Evolutionary conservation across 345 rosid genomes (phyloP), one percentile per base, ranked within the genome.

Genomic region (Ricinus communis): DNA sequence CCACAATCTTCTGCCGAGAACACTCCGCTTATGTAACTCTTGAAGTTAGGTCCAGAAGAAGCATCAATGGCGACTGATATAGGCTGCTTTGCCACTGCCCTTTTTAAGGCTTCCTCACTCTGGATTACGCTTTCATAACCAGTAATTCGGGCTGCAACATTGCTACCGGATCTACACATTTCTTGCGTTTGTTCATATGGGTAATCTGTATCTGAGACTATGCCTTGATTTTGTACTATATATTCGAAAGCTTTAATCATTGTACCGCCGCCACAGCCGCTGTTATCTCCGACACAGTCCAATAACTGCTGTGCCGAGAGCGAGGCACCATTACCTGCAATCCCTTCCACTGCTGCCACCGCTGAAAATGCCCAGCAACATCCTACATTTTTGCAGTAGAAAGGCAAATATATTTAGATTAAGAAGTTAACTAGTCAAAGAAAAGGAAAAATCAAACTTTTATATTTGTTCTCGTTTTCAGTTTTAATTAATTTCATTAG

Each of bases 351-450:
- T 3, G 62, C 62, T 28, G 62, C 33, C 62, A 57, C 62, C 1
- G 40, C 40, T 1, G 62, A 57, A 57, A 57, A 57, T 57, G 62
- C 62, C 62, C 62, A 57, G 40, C 62, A 57, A 30, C 40, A 57
- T 19, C 62, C 62, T 57, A 21, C 2, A 27, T 13, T 22, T 55
- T 1, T 43, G 47, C 47, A 33, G 2, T 33, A 6, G 7, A 43
- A 43, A 43, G 8, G 47, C 11, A 43, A 9, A 33, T 33, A 2
- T 33, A 33, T 33, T 2, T 33, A 33, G 6, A 33, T 33, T 33
- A 33, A 33, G 38, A 33, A 33, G 6, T n/a, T n/a, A n/a, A n/a
- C n/a, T n/a, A n/a, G n/a, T n/a, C n/a, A n/a, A n/a, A n/a, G 43
- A 38, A 38, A 38, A 38, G 9, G 9, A 38, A 4, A 38, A 38